These are phyloP conservation scores for Phlebiopsis flavidoalba DNA, from an alignment of 768 basidiomycete genomes.

Conservation along the genomic window DNA sequence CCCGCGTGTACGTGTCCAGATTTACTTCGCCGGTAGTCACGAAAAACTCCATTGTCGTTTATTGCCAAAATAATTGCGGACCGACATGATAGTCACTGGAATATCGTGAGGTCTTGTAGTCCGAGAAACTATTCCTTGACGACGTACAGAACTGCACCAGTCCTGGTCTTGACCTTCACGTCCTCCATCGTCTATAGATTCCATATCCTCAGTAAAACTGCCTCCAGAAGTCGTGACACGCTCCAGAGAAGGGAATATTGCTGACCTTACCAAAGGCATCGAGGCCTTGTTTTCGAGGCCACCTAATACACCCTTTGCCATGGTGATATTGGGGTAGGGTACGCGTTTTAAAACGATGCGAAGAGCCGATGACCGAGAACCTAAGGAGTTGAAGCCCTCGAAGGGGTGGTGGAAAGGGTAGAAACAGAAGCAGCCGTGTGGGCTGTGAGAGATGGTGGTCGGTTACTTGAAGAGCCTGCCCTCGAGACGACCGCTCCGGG, in stretches of 20 bases:
- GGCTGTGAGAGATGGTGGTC: neutral
- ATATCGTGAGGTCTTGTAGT: neutral
- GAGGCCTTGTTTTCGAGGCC: conserved; percentile 83
- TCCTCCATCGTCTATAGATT: conserved; percentile 86
- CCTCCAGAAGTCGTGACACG: neutral
- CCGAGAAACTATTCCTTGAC: neutral
- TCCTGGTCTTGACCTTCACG: conserved; percentile 97
- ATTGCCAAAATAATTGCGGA: conserved; percentile 90
- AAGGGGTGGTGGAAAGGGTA: neutral
- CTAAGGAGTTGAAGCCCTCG: conserved; percentile 10
- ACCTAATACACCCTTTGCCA: conserved; percentile 76
- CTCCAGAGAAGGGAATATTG: neutral
- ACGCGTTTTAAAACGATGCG: conserved; percentile 6
- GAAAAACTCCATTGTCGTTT: conserved; percentile 89
- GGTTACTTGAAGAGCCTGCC: neutral
- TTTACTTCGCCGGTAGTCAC: conserved; percentile 88
- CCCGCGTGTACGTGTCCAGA: conserved; percentile 86
- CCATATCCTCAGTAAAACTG: neutral
- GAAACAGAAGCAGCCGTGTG: neutral
- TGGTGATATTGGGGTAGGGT: conserved; percentile 24
- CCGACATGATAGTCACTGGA: conserved; percentile 85
- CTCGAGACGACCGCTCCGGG: conserved; percentile 2
- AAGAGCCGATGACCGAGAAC: conserved; percentile 14
- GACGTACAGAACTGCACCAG: conserved; percentile 75
- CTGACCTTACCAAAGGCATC: conserved; percentile 99